Base-by-base conservation (phyloP, 176 grass and related monocot species). In the Avena sativa region DNA sequence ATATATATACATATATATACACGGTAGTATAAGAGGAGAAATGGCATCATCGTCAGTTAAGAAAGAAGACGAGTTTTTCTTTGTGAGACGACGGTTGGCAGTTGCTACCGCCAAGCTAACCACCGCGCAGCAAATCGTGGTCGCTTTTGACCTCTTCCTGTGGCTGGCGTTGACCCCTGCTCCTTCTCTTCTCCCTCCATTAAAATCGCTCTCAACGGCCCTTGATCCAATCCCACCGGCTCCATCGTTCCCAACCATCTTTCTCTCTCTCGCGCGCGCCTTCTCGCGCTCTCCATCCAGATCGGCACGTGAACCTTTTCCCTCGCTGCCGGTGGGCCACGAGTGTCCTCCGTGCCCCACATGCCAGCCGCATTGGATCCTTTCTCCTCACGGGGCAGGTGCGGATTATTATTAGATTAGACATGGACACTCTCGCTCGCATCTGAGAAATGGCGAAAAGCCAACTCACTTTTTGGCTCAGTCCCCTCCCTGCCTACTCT, bases 401-500 rank as follows among this genome's bases (percentile, higher is more conserved):
- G 25, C 36, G 11, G 56, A 57, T 10, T 8, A 50, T 34, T 38
- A 62, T 60, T 60, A 60, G 69, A 72, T 21, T 36, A 38, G 15
- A 34, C 40, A 43, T 43, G 40, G 40, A 51, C 74, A 38, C 75
- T 30, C 62, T 67, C 56, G 44, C 62, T 67, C 56, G 65, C 84
- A 80, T 91, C 89, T 80, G 75, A 80, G 85, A 59, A 77, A 62
- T 86, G 88, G 84, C 38, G 88, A 90, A 96, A 93, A 96, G 91
- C 51, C 85, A 52, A 64, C 40, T 40, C 68, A 44, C 91, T 96
- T 96, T 94, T 91, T 58, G 74, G 83, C 85, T 49, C 76, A 19
- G 53, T 87, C 51, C 66, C 62, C 82, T 89, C 63, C 55, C 49
- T 23, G 12, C 51, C 4, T 34, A 13, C 51, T 61, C 73, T 73